These are phyloP conservation scores for Fusarium beomiforme DNA, from an alignment of 2,329 filamentous ascomycete species.

Conservation along the genomic window DNA sequence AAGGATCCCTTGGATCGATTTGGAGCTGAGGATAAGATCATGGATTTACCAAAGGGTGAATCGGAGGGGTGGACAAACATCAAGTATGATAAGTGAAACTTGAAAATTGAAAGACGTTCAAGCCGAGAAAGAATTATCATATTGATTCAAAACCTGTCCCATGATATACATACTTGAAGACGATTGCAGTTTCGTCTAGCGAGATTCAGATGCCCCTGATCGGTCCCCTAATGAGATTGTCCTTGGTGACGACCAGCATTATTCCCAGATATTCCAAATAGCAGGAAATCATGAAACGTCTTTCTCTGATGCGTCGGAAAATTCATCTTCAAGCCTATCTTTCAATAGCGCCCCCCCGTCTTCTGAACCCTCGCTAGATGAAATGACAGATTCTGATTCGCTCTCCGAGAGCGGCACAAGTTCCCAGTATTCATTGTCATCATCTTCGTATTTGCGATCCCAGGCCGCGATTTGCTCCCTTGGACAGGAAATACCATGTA, in stretches of 20 bases:
- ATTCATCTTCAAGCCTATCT: neutral
- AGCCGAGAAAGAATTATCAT: no score
- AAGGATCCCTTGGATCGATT: slow-evolving; percentile 22
- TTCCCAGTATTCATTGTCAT: fast-evolving
- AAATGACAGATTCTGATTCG: fast-evolving
- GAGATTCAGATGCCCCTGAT: fast-evolving
- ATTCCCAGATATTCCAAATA: fast-evolving
- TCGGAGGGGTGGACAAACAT: slow-evolving; percentile 8
- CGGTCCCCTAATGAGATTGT: fast-evolving
- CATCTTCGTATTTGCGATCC: fast-evolving
- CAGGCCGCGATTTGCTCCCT: fast-evolving
- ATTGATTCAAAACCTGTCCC: no score
- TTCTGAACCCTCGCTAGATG: fast-evolving
- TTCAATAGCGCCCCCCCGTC: neutral
- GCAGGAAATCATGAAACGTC: fast-evolving
- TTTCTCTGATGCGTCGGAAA: fast-evolving
- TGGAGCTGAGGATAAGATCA: slow-evolving; percentile 12
- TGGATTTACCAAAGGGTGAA: neutral
- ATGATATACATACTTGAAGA: no score
- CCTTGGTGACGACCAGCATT: neutral
- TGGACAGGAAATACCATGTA: fast-evolving
- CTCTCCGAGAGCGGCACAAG: fast-evolving
- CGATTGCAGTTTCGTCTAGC: no score
- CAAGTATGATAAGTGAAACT: neutral
- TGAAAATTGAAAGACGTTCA: no score